Evolutionary conservation across 352 stramenopile species (phyloP), one percentile per base, ranked within the genome.

Genomic region (Aphanomyces invadans): DNA sequence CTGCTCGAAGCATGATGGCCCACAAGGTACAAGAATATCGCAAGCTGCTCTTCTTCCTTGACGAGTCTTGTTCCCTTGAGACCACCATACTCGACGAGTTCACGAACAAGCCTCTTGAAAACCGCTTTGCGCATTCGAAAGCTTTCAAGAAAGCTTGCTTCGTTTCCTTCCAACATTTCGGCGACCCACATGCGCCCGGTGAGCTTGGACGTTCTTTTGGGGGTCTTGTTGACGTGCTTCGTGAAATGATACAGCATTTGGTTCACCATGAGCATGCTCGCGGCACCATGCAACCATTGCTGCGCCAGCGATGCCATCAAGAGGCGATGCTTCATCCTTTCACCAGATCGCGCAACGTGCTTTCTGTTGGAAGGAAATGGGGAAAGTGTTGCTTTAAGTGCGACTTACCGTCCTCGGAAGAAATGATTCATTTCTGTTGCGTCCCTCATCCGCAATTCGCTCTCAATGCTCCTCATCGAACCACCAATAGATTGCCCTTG

Each of bases 1-100:
- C 7, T 11, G 25, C 53, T 62, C 7, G 53, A 62, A 11, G 53
- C 53, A 49, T 62, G 53, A 46, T 62, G 53, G 7, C 53, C 53
- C 21, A n/a, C 53, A 49, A 62, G 49, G 36, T 62, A 49, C 53
- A 62, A 49, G n/a, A 52, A 62, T 9, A 62, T 62, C 7, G 21
- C 53, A n/a, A 62, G 7, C n/a, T 62, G 53, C 28, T 62, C 53
- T 7, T 62, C 9, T 46, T 7, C 21, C 60, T 49, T 28, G 28
- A 62, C 36, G 53, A 10, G 7, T 21, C 9, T 7, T 19, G 53
- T 62, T 62, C 7, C 7, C 9, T 62, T 31, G 19, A 62, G 25
- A 5, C 21, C 7, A 17, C 53, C 53, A 49, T 29, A 49, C 25
- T 62, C 19, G 7, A 62, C 7, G 9, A 62, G 25, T 62, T 62